Conservation (phyloP, 1,139 yeast species). For the Geotrichum klebahnii region DNA sequence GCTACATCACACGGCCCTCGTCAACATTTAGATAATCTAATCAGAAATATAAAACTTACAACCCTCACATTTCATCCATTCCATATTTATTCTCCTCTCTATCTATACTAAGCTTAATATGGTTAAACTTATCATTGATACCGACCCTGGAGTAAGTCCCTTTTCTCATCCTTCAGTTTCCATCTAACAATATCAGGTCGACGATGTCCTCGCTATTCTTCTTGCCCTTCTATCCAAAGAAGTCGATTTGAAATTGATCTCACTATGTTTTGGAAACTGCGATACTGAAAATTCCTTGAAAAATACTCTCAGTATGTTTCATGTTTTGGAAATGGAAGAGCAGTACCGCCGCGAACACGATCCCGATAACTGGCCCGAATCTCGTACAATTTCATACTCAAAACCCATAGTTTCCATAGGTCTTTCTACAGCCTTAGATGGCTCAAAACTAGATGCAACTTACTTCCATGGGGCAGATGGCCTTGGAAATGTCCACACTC, state of each 20-base stretch:
- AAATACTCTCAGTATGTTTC: slow-evolving; percentile 39
- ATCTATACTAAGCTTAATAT: no score
- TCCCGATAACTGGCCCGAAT: slow-evolving; percentile 27
- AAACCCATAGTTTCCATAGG: slow-evolving; percentile 40
- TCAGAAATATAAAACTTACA: no score
- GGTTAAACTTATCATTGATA: slow-evolving; percentile 38
- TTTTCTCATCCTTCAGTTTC: neutral
- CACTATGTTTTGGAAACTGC: slow-evolving; percentile 44
- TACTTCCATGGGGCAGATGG: slow-evolving; percentile 45
- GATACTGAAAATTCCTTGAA: slow-evolving; percentile 38
- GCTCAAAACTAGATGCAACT: slow-evolving; percentile 39
- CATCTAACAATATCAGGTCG: slow-evolving; percentile 30
- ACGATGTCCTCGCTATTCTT: slow-evolving; percentile 42
- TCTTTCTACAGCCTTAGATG: slow-evolving; percentile 34
- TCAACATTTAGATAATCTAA: neutral
- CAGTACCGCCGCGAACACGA: slow-evolving; percentile 28
- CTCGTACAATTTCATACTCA: slow-evolving; percentile 16
- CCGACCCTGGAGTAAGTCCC: slow-evolving; percentile 41
- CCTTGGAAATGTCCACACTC: slow-evolving; percentile 40
- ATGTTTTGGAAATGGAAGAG: slow-evolving; percentile 37
- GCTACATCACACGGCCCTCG: neutral
- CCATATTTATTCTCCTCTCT: no score
- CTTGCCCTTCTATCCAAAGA: slow-evolving; percentile 38
- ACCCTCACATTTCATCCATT: no score
- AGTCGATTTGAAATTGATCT: slow-evolving; percentile 38